A percentile compares a stretch with the other conserved stretches of the same genome.
These are phyloP conservation scores for Fusarium sp. DNA, from an alignment of 2,329 filamentous ascomycete genomes.

Conservation along the genomic window DNA sequence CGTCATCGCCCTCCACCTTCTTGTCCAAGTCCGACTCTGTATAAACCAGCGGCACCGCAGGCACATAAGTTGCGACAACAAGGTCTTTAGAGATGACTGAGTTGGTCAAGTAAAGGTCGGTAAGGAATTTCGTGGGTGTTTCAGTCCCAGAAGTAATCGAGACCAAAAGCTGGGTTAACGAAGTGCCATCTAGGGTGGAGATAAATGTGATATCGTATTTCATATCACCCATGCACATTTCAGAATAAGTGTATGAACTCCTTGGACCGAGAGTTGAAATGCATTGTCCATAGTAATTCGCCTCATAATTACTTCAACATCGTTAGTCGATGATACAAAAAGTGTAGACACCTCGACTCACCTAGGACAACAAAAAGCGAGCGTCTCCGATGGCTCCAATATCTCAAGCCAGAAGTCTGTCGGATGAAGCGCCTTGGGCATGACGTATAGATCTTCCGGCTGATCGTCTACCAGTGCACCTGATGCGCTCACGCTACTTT, in stretches of 20 bases:
- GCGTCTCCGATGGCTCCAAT: constrained; percentile 14
- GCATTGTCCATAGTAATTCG: neutral
- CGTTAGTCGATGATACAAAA: neutral
- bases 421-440: neutral
- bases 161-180: neutral
- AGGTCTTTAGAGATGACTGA: neutral
- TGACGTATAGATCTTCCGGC: neutral
- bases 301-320: neutral
- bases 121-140: neutral
- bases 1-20: neutral
- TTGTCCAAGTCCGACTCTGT: neutral
- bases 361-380: constrained; percentile 11
- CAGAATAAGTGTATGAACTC: neutral
- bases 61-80: constrained; percentile 12
- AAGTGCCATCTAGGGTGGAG: constrained; percentile 1
- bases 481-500: neutral
- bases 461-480: neutral
- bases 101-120: neutral
- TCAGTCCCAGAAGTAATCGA: neutral
- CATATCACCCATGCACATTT: neutral
- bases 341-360: neutral
- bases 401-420: constrained; percentile 8
- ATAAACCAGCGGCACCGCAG: constrained; percentile 11
- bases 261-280: neutral
- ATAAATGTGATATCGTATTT: neutral